These are phyloP conservation scores for Cladobotryum mycophilum DNA, from an alignment of 2,329 filamentous ascomycete species.

Conservation along the genomic window DNA sequence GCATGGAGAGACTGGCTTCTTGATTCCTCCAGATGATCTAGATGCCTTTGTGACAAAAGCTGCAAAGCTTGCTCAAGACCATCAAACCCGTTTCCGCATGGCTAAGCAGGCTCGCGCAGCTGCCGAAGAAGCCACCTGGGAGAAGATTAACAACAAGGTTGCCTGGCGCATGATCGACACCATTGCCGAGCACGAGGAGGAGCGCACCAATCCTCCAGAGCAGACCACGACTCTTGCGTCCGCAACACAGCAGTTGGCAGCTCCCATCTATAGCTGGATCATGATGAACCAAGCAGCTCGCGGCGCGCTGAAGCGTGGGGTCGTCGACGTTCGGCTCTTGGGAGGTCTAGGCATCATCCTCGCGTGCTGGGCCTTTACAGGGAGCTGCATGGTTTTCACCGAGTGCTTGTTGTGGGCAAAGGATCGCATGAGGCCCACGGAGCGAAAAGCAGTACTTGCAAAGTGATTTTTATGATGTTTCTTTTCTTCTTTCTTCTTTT, in stretches of 20 bases:
- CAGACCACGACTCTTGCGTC: constrained; percentile 13
- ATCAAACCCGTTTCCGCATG: constrained; percentile 39
- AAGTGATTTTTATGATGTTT: not conserved
- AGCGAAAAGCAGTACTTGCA: constrained; percentile 15
- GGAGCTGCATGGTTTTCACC: constrained; percentile 43
- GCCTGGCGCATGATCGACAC: constrained; percentile 55
- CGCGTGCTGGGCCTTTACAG: constrained; percentile 43
- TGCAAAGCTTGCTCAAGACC: constrained; percentile 41
- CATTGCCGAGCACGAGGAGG: constrained; percentile 40
- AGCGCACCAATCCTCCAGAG: constrained; percentile 16
- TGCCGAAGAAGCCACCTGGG: constrained; percentile 61
- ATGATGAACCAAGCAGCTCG: constrained; percentile 35
- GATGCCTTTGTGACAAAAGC: constrained; percentile 51
- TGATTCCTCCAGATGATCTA: constrained; percentile 54
- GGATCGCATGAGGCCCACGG: constrained; percentile 24
- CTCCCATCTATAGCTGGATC: constrained; percentile 40
- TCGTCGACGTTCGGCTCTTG: constrained; percentile 39
- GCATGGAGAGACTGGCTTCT: constrained; percentile 53
- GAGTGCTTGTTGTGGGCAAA: constrained; percentile 37
- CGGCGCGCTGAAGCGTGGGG: constrained; percentile 26
- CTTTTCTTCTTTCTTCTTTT: not conserved
- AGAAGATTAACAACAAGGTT: constrained; percentile 64
- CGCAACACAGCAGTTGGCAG: constrained; percentile 23
- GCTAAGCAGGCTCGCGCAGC: constrained; percentile 43
- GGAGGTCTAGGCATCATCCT: constrained; percentile 42